Evolutionary conservation across 192 early-diverging fungal species (phyloP).

Genomic region (Backusella morwellensis): DNA sequence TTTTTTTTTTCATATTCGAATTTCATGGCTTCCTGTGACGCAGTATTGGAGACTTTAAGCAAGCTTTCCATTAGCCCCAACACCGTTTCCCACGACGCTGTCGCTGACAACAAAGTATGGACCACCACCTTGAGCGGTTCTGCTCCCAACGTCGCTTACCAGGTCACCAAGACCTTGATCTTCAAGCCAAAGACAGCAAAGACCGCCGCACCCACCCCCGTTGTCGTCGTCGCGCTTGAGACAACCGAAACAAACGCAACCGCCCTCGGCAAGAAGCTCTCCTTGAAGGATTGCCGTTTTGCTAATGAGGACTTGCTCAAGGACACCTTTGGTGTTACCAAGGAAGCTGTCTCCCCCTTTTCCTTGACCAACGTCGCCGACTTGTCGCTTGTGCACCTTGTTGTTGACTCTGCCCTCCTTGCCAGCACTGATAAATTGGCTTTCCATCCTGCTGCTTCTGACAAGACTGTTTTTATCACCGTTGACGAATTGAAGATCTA

Average conservation of each 20-base stretch:
- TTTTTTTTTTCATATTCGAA: conserved; percentile 4
- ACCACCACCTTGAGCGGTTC: conserved; percentile 35
- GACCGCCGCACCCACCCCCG: conserved; percentile 55
- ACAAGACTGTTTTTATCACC: conserved; percentile 58
- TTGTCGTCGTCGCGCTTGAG: conserved; percentile 62
- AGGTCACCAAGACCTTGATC: conserved; percentile 71
- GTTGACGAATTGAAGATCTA: conserved; percentile 54
- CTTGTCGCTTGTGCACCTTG: conserved; percentile 62
- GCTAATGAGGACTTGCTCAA: conserved; percentile 66
- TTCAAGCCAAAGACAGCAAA: conserved; percentile 79
- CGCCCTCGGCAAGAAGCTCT: conserved; percentile 49
- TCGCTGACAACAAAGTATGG: conserved; percentile 60
- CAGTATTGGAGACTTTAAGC: conserved; percentile 12
- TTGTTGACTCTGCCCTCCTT: conserved; percentile 70
- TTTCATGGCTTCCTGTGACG: conserved; percentile 19
- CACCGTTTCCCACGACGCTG: conserved; percentile 51
- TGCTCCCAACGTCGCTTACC: conserved; percentile 22
- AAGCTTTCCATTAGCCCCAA: conserved; percentile 33
- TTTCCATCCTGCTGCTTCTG: conserved; percentile 65
- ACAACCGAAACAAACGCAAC: conserved; percentile 50
- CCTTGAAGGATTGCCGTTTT: conserved; percentile 72
- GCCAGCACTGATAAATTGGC: conserved; percentile 44
- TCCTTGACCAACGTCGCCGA: conserved; percentile 60
- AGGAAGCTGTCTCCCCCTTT: conserved; percentile 76
- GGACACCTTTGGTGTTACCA: conserved; percentile 46